Evolutionary conservation across 2,329 filamentous ascomycete species (phyloP), one percentile per base, ranked within the genome.

Genomic region (Xenoacremonium recifei): DNA sequence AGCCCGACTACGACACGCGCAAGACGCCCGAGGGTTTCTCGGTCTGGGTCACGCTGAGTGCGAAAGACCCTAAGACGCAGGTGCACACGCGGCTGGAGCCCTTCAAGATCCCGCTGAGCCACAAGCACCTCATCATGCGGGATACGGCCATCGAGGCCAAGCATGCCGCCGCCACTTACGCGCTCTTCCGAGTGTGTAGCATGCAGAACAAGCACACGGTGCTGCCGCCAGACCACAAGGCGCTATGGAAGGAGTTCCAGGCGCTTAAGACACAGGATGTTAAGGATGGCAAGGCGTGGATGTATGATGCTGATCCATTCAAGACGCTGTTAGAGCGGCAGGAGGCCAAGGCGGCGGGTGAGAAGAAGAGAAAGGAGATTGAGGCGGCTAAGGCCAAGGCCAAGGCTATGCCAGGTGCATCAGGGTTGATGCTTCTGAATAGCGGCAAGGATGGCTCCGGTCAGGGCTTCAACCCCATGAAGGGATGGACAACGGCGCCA

Each of bases 151-250:
- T 97, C 9, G 93, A 99, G 71, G 92, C 93, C 16, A 84, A 87
- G 45, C 92, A 99, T 70, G 93, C 95, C 52, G 90, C 91, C 7
- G 93, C 93, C 4, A 89, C 91, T 0, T 97, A 95, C 67, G 87
- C 85, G 3, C 76, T 99, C 7, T 97, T 93, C 62, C 80, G 93
- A 37, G 87, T 97, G 4, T 92, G 88, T 65, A 96, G 87, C 61
- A 95, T 95, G 84, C 90, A 91, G 67, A 97, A 97, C 62, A 81
- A 96, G 57, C 89, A 96, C 61, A 95, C 90, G 73, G 92, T 91
- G 70, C 76, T 99, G 51, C 93, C 93, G 18, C 93, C 93, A 0
- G 87, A 87, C 45, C 95, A 96, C 67, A 86, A 85, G 59, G 81
- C 88, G 50, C 71, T 96, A 31, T 99, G 93, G 93, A 95, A 95